These are phyloP conservation scores for Linnemannia elongata DNA, from an alignment of 192 early-diverging fungal genomes.

Conservation along the genomic window DNA sequence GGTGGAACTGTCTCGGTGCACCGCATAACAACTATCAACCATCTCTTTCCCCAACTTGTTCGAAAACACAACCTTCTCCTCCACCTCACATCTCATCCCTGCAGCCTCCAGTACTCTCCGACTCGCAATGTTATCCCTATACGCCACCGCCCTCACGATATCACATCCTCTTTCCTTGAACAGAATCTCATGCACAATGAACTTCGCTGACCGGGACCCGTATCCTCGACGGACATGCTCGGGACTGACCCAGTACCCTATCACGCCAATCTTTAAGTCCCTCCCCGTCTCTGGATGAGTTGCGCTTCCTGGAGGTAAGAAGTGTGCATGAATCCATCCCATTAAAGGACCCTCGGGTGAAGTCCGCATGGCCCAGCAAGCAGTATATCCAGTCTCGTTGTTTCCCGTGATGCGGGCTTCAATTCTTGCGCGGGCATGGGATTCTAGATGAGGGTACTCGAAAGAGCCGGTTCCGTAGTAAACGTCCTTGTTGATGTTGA, in stretches of 20 bases:
- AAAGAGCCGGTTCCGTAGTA: conserved; percentile 43
- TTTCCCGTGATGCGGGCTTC: conserved; percentile 1
- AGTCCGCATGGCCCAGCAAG: conserved; percentile 44
- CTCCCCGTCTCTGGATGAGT: not conserved
- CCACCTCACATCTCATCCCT: conserved; percentile 20
- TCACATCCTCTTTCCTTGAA: conserved; percentile 22
- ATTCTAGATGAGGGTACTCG: conserved; percentile 37
- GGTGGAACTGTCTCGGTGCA: not conserved
- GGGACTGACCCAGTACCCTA: conserved; percentile 27
- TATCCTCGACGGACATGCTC: conserved; percentile 12
- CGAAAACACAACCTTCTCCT: not conserved
- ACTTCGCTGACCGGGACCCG: conserved; percentile 3
- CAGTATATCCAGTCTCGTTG: conserved; percentile 20
- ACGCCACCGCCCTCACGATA: conserved; percentile 4
- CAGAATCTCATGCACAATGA: conserved; percentile 17
- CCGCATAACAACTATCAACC: not conserved
- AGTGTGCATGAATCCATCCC: conserved; percentile 37
- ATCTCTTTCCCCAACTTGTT: not conserved
- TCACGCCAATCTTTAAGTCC: not conserved
- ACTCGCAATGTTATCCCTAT: conserved; percentile 8
- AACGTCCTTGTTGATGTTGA: conserved; percentile 43
- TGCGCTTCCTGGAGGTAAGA: not conserved
- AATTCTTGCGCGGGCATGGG: conserved; percentile 31
- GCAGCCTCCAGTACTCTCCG: conserved; percentile 1
- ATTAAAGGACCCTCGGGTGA: conserved; percentile 40